These are phyloP conservation scores for Populus tremula DNA, from an alignment of 345 rosid genomes.

Conservation along the genomic window DNA sequence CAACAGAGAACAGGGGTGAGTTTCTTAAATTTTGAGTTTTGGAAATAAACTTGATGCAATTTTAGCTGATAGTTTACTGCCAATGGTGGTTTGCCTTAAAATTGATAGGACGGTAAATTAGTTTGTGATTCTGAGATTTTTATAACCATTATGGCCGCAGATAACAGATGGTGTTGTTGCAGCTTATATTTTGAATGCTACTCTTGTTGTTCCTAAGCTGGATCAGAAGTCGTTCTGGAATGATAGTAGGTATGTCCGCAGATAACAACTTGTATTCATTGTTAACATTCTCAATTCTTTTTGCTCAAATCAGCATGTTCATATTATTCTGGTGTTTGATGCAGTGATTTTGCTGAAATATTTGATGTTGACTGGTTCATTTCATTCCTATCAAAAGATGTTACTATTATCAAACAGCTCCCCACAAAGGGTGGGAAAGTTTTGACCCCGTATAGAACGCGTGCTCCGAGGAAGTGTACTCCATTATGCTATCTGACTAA, in stretches of 20 bases:
- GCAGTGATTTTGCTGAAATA: slow-evolving; percentile 78
- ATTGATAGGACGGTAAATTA: neutral
- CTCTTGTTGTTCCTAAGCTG: slow-evolving; percentile 81
- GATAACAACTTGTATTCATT: neutral
- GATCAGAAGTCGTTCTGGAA: slow-evolving; percentile 92
- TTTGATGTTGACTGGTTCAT: slow-evolving; percentile 84
- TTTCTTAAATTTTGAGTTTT: neutral
- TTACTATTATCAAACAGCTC: slow-evolving; percentile 62
- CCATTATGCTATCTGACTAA: slow-evolving; percentile 48
- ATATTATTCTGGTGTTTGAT: slow-evolving; percentile 25
- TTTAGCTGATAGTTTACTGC: neutral
- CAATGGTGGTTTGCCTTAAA: neutral
- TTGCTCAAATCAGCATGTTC: slow-evolving; percentile 6
- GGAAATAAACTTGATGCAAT: neutral
- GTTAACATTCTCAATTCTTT: slow-evolving; percentile 4
- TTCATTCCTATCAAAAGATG: slow-evolving; percentile 61
- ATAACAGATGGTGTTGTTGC: slow-evolving; percentile 87
- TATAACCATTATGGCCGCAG: slow-evolving; percentile 35
- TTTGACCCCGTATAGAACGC: slow-evolving; percentile 49
- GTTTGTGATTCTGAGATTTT: slow-evolving; percentile 1
- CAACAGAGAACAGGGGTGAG: slow-evolving; percentile 94
- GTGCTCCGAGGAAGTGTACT: slow-evolving; percentile 89
- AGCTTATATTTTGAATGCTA: slow-evolving; percentile 88
- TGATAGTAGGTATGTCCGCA: slow-evolving; percentile 58
- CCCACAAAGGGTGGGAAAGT: slow-evolving; percentile 54